Percentiles rank a stretch among this genome's conserved stretches.
Conservation (phyloP, 495 filamentous ascomycete species). For the Cenococcum geophilum region DNA sequence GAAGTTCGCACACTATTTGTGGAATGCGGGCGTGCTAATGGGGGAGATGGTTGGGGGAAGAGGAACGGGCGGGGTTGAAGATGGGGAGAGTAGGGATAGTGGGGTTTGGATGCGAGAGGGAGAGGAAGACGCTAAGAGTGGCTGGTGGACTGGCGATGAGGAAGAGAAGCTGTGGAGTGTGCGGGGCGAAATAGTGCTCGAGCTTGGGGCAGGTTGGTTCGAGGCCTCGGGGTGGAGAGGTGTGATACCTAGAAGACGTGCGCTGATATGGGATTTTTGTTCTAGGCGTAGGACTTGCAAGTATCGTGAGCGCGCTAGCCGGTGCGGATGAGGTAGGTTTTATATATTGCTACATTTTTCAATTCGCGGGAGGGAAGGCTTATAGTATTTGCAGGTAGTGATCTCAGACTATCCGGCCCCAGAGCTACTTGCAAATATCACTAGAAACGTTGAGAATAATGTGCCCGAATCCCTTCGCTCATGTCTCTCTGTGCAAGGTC, state of each 20-base stretch:
- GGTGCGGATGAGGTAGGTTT: constrained; percentile 51
- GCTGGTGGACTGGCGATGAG: constrained; percentile 27
- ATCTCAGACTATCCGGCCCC: constrained; percentile 71
- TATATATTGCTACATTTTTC: not conserved
- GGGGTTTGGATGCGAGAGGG: constrained; percentile 5
- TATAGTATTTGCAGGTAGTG: constrained; percentile 33
- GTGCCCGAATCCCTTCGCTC: constrained; percentile 34
- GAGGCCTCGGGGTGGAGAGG: not conserved
- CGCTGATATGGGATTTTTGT: constrained; percentile 13
- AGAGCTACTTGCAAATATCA: constrained; percentile 54
- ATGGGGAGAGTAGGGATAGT: constrained; percentile 19
- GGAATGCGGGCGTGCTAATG: constrained; percentile 73
- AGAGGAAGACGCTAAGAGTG: constrained; percentile 34
- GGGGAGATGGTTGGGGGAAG: constrained; percentile 59
- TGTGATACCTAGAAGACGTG: constrained; percentile 5
- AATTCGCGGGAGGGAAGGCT: constrained; percentile 17
- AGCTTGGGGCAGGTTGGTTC: constrained; percentile 56
- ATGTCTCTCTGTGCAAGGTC: constrained; percentile 51
- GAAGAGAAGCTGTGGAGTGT: constrained; percentile 45
- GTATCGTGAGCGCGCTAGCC: constrained; percentile 59
- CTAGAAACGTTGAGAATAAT: constrained; percentile 55
- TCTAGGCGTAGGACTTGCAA: constrained; percentile 66
- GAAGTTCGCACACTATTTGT: constrained; percentile 78
- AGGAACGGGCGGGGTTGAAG: not conserved
- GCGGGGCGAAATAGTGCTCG: constrained; percentile 48